Evolutionary conservation across 306 rosid species (phyloP), one percentile per base, ranked within the genome.

Genomic region (Sindora glabra): DNA sequence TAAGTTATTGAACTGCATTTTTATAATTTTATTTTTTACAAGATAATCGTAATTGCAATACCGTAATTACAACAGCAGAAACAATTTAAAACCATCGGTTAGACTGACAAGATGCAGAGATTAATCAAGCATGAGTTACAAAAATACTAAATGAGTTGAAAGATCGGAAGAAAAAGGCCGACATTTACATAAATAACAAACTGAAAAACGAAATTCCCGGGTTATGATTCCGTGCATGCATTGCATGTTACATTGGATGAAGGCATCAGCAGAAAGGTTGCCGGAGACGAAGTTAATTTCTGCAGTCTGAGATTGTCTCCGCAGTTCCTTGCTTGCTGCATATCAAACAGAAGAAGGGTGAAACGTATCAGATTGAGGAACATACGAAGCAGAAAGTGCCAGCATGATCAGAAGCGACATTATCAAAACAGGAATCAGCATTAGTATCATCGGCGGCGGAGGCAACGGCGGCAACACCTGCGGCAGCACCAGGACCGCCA

Each of bases 391-490:
- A 61, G 48, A 49, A 2, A 79, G 13, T 3, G 67, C 81, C 57
- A 71, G 17, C 5, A 26, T 14, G n/a, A 74, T 5, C 30, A 79
- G 69, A 38, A 74, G 38, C 44, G 56, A 60, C 37, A 74, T 62
- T 15, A 79, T 62, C 24, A 71, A 10, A 13, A 63, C 30, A 41
- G 84, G 84, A 1, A 74, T 8, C 2, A 61, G 5, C 68, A 79
- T 61, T 2, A 74, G 19, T 12, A 78, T 54, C 61, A 61, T 40
- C 2, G 80, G 80, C 0, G 80, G 80, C 8, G 74, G 74, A 14
- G 72, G 74, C n/a, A 74, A 40, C 12, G 83, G 74, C 3, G 80
- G 83, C 47, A 78, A 12, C 25, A 70, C 15, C 10, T 74, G 50
- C 8, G 83, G 80, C 12, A 78, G 69, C 33, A 61, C 62, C 59